A percentile compares a stretch with the other conserved stretches of the same genome.
Evolutionary conservation across 1,284 basidiomycete genomes (phyloP).

Genomic region (Irpex lacteus): DNA sequence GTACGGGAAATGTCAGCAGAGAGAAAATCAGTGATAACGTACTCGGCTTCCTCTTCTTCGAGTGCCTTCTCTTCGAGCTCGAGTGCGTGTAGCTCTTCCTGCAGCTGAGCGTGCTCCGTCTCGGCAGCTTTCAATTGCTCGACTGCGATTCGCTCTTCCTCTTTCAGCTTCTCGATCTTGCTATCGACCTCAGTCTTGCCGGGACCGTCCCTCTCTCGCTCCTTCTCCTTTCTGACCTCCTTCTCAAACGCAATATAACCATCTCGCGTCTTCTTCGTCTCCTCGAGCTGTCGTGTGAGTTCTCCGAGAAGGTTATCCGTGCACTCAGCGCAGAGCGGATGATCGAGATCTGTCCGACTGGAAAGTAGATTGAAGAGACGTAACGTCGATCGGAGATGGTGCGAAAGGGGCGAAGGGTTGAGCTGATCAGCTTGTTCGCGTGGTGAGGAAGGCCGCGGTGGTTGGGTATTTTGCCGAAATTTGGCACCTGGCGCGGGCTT

Average conservation of each 20-base stretch:
- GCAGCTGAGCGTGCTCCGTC: constrained; percentile 70
- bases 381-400: constrained; percentile 71
- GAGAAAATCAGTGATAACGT: constrained; percentile 4
- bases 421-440: constrained; percentile 43
- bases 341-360: constrained; percentile 82
- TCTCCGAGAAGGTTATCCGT: constrained; percentile 79
- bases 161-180: constrained; percentile 70
- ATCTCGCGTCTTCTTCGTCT: constrained; percentile 89
- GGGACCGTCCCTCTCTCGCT: constrained; percentile 59
- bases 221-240: constrained; percentile 73
- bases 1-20: constrained; percentile 4
- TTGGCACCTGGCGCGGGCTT: constrained; percentile 40
- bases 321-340: constrained; percentile 95
- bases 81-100: constrained; percentile 68
- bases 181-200: constrained; percentile 63
- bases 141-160: constrained; percentile 72
- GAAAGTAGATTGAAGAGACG: constrained; percentile 80
- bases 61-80: constrained; percentile 75
- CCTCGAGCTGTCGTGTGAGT: constrained; percentile 83
- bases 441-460: constrained; percentile 18
- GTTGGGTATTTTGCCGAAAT: constrained; percentile 23
- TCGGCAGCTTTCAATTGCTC: constrained; percentile 75
- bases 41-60: constrained; percentile 78
- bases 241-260: constrained; percentile 92
- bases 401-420: constrained; percentile 73